A percentile compares a stretch with the other conserved stretches of the same genome.
phyloP scores from a whole-genome alignment of 2,329 filamentous ascomycete species.

The Aspergillus texensis region DNA sequence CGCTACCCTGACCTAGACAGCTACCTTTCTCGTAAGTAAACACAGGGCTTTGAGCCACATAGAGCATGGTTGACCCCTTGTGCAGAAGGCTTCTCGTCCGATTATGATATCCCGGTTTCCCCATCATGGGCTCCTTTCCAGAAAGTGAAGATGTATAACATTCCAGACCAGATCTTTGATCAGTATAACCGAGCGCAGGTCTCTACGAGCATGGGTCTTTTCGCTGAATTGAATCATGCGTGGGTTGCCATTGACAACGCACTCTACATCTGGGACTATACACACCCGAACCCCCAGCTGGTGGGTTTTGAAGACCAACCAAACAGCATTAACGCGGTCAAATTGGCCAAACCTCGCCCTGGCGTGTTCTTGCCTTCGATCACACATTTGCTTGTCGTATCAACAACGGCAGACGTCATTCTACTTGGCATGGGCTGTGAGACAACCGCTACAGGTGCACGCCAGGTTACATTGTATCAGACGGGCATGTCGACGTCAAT shows the following conservation, averaged over 20 bases:
- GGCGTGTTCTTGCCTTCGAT: conserved; percentile 88
- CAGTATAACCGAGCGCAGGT: conserved; percentile 88
- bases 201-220: conserved; percentile 90
- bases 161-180: conserved; percentile 89
- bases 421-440: conserved; percentile 78
- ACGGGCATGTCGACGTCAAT: conserved; percentile 82
- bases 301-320: conserved; percentile 89
- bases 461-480: conserved; percentile 77
- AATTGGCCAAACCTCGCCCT: conserved; percentile 78
- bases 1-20: conserved; percentile 86
- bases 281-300: conserved; percentile 83
- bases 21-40: conserved; percentile 78
- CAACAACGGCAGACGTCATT: conserved; percentile 81
- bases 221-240: conserved; percentile 90
- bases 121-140: conserved; percentile 86
- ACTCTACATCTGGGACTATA: conserved; percentile 97
- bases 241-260: conserved; percentile 97
- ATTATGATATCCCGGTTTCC: conserved; percentile 76
- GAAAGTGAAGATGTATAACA: conserved; percentile 80
- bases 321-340: conserved; percentile 87
- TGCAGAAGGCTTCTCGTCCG: conserved; percentile 82
- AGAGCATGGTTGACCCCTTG: conserved; percentile 14
- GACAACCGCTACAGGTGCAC: conserved; percentile 67
- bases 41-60: not conserved
- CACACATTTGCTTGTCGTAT: conserved; percentile 84